Evolutionary conservation across 1,284 basidiomycete species (phyloP).

Genomic region (Leccinum variabile): DNA sequence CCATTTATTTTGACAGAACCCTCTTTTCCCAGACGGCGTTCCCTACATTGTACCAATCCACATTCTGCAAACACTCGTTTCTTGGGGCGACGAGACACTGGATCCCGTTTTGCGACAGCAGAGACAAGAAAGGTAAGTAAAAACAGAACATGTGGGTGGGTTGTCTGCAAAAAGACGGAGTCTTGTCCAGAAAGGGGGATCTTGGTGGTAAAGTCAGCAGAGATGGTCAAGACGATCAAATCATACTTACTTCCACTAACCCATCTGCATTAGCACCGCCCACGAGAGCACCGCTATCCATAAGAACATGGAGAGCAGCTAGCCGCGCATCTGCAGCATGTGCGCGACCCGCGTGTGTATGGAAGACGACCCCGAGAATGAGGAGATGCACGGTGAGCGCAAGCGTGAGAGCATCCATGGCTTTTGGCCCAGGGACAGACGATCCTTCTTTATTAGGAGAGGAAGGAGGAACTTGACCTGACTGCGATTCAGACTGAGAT

Average conservation of each 20-base stretch:
- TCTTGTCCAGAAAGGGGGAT: conserved; percentile 37
- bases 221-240: conserved; percentile 1
- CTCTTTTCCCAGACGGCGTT: conserved; percentile 19
- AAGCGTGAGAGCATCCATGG: conserved; percentile 39
- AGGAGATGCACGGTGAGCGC: conserved; percentile 53
- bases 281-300: conserved; percentile 57
- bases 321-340: conserved; percentile 48
- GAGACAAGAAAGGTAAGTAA: conserved; percentile 65
- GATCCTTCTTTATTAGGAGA: conserved; percentile 5
- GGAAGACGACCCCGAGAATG: conserved; percentile 56
- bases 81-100: conserved; percentile 69
- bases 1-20: conserved; percentile 26
- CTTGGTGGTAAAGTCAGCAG: conserved; percentile 27
- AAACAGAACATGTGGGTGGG: conserved; percentile 65
- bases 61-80: conserved; percentile 65
- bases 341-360: conserved; percentile 54
- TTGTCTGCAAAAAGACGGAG: conserved; percentile 55
- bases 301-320: conserved; percentile 56
- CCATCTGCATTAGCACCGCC: conserved; percentile 44
- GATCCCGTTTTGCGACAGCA: conserved; percentile 64
- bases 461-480: background rate
- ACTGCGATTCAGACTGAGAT: conserved; percentile 31
- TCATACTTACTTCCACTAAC: conserved; percentile 45
- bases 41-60: conserved; percentile 46
- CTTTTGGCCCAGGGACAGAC: conserved; percentile 20